Base-by-base conservation (phyloP, 805 yeast species). In the Suhomyces kilbournensis region DNA sequence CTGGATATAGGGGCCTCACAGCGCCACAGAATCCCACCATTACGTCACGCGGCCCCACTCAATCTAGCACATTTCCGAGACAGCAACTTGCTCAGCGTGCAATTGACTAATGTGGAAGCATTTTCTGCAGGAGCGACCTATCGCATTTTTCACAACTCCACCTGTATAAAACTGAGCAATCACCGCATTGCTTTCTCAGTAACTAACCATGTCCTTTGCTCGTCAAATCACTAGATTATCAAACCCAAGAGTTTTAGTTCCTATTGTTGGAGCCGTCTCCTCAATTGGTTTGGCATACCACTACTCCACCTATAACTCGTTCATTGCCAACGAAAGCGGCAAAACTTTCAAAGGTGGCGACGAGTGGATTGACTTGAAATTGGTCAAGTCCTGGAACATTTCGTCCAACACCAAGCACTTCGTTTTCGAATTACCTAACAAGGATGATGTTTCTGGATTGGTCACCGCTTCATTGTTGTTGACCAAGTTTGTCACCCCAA, bases 401-500 rank as follows among this genome's bases (percentile, higher is more conserved):
- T 80, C 89, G 15, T 68, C 75, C 28, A 85, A 86, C 71, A 79
- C 93, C 63, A 87, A 83, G 70, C 79, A 81, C 61, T 80, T 88
- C 64, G 78, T 82, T 22, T 90, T 92, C 62, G 85, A 82, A 55
- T 80, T 91, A 59, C 88, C 88, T 35, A 68, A 78, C 49, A 68
- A 78, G 22, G 92, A 86, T 63, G 81, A 84, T 54, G 83, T 77
- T 17, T 78, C 90, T 28, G 98, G 98, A 34, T 79, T 91, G 60
- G 74, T 79, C 59, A 80, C 86, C 49, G 96, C 98, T 43, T 88
- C 94, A 28, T 83, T 86, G 58, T 68, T 94, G 44, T 68, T 94
- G 68, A 82, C 96, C 71, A 92, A 91, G 76, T 89, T 76, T 66
- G 86, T 84, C 51, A 85, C 93, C 54, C 82, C 84, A 56, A 89